Evolutionary conservation across 2,329 filamentous ascomycete genomes (phyloP).

Genomic region (Fusarium euwallaceae): DNA sequence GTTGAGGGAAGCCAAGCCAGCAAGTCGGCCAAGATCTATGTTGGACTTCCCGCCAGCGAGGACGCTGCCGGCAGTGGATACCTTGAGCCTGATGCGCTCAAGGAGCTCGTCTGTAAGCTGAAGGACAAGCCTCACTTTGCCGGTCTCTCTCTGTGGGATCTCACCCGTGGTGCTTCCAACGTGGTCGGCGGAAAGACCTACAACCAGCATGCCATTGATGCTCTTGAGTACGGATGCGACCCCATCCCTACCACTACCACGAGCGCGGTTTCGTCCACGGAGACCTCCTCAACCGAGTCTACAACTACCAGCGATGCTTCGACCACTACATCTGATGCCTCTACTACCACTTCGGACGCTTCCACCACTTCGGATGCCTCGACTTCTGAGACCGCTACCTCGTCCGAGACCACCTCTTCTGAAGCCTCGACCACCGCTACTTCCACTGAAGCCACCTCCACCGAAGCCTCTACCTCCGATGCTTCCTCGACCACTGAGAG

Average conservation of each 20-base stretch:
- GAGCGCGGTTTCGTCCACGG: constrained; percentile 23
- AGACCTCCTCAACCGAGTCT: constrained; percentile 21
- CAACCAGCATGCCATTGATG: constrained; percentile 53
- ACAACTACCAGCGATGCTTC: constrained; percentile 21
- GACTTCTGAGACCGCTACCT: neutral
- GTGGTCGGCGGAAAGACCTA: constrained; percentile 51
- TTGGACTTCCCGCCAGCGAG: constrained; percentile 57
- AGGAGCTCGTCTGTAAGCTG: constrained; percentile 56
- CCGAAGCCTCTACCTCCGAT: constrained; percentile 1
- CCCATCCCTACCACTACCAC: constrained; percentile 44
- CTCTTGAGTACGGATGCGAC: constrained; percentile 54
- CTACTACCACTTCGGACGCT: constrained; percentile 3
- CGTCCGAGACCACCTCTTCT: neutral
- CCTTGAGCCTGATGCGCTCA: constrained; percentile 50
- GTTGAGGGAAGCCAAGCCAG: constrained; percentile 52
- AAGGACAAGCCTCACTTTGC: constrained; percentile 56
- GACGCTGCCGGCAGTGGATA: constrained; percentile 51
- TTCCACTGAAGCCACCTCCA: constrained; percentile 13
- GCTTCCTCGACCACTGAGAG: constrained; percentile 16
- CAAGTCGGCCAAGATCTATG: constrained; percentile 59
- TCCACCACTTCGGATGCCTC: constrained; percentile 7
- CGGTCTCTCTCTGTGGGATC: constrained; percentile 63
- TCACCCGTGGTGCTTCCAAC: constrained; percentile 52
- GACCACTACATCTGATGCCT: neutral
- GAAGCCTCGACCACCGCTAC: constrained; percentile 20